A percentile compares a stretch with the other conserved stretches of the same genome.
Evolutionary conservation across 108 stramenopile genomes (phyloP).

Genomic region (Craspedostauros australis): DNA sequence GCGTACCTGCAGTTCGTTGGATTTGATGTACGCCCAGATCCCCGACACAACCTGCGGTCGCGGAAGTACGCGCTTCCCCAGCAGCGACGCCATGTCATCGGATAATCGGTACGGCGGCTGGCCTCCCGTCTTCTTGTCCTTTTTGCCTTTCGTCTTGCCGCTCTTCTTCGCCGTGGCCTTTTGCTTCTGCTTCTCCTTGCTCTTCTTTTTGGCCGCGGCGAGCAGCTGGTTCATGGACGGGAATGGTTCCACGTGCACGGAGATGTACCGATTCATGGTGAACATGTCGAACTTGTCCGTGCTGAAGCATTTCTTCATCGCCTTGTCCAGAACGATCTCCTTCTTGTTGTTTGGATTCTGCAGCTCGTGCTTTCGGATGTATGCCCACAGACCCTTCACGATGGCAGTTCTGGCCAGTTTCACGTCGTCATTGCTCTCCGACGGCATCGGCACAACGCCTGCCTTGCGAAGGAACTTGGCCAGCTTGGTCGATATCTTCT

Average conservation of each 20-base stretch:
- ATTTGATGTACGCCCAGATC: slow-evolving; percentile 84
- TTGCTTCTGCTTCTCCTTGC: slow-evolving; percentile 4
- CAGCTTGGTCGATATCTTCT: slow-evolving; percentile 57
- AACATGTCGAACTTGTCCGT: slow-evolving; percentile 81
- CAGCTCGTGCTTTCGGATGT: slow-evolving; percentile 72
- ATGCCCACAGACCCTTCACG: slow-evolving; percentile 82
- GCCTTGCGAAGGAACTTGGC: slow-evolving; percentile 56
- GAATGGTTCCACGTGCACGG: slow-evolving; percentile 70
- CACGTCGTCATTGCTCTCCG: slow-evolving; percentile 11
- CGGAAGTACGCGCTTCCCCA: slow-evolving; percentile 58
- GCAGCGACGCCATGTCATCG: slow-evolving; percentile 55
- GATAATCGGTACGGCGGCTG: slow-evolving; percentile 75
- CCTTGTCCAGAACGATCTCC: slow-evolving; percentile 68
- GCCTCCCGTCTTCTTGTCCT: slow-evolving; percentile 39
- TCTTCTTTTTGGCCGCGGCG: slow-evolving; percentile 25
- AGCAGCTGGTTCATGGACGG: slow-evolving; percentile 26
- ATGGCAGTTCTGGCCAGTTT: slow-evolving; percentile 71
- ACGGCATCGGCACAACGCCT: too few species aligned
- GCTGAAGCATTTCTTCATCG: slow-evolving; percentile 69
- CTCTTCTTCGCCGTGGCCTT: slow-evolving; percentile 1
- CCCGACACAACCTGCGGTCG: slow-evolving; percentile 77
- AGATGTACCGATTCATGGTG: slow-evolving; percentile 79
- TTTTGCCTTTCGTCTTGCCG: slow-evolving; percentile 7
- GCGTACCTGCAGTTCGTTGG: slow-evolving; percentile 66
- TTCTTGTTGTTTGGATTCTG: slow-evolving; percentile 84